Evolutionary conservation across 352 stramenopile genomes (phyloP).

Genomic region (Phytophthora lateralis): DNA sequence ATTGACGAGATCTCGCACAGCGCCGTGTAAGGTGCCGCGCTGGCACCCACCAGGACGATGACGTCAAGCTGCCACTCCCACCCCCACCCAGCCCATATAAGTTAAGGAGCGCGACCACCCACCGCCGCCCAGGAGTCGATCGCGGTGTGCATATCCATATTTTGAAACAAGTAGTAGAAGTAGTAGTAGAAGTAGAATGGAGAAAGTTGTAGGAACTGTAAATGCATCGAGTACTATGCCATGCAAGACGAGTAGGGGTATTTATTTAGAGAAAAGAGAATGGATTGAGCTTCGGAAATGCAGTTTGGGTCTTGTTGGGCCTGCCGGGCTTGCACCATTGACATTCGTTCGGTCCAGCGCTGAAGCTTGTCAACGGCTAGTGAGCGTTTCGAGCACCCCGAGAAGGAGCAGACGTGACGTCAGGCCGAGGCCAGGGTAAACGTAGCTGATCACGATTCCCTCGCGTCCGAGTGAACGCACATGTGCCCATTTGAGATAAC

Average conservation of each 20-base stretch:
- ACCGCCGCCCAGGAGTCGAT: constrained; percentile 3
- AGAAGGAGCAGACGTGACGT: constrained; percentile 7
- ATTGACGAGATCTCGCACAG: constrained; percentile 78
- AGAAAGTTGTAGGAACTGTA: constrained; percentile 35
- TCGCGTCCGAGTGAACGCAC: not conserved
- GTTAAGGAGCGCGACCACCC: constrained; percentile 22
- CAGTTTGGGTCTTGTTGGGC: not conserved
- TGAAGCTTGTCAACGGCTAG: constrained; percentile 4
- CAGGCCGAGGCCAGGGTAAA: not conserved
- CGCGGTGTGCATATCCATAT: constrained; percentile 31
- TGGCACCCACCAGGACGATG: constrained; percentile 5
- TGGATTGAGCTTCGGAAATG: constrained; percentile 10
- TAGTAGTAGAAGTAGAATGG: constrained; percentile 39
- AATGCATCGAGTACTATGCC: constrained; percentile 31
- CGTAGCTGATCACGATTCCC: not conserved
- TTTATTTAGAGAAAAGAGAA: constrained; percentile 31
- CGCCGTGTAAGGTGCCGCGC: constrained; percentile 25
- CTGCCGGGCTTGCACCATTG: not conserved
- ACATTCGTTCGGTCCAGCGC: constrained; percentile 27
- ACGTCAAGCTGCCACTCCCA: constrained; percentile 3
- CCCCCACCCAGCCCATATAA: constrained; percentile 27
- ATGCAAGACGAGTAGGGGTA: constrained; percentile 16
- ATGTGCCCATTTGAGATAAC: constrained; percentile 2
- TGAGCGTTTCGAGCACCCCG: not conserved
- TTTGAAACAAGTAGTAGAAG: constrained; percentile 45